Evolutionary conservation across 352 stramenopile species (phyloP).

Genomic region (Phytophthora capsici): DNA sequence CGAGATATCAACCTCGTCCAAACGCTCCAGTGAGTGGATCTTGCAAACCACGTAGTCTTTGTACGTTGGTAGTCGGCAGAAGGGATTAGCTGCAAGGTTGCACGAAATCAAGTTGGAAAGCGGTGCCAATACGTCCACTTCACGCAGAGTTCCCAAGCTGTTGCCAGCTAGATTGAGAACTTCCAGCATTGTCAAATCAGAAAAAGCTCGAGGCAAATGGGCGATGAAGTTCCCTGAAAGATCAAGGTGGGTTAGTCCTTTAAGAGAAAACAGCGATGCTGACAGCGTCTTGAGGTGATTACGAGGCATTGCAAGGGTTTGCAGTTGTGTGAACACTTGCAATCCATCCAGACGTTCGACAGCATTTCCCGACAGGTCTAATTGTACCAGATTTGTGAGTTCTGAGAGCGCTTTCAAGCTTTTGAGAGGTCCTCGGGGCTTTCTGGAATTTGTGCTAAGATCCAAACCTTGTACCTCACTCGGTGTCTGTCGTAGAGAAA

Average conservation of each 20-base stretch:
- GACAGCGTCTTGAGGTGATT: constrained; percentile 80
- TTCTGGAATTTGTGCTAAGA: constrained; percentile 56
- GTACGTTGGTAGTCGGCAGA: constrained; percentile 80
- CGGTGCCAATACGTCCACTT: constrained; percentile 65
- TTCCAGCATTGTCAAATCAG: constrained; percentile 56
- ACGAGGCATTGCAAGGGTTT: constrained; percentile 55
- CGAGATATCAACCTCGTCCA: constrained; percentile 65
- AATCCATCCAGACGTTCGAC: constrained; percentile 63
- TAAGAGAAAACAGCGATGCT: constrained; percentile 50
- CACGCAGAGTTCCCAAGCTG: constrained; percentile 70
- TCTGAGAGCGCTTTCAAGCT: constrained; percentile 52
- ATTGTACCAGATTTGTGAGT: constrained; percentile 54
- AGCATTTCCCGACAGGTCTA: constrained; percentile 75
- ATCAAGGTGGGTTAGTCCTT: constrained; percentile 56
- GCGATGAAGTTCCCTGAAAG: constrained; percentile 84
- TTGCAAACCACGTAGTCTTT: constrained; percentile 79
- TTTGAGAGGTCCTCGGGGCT: constrained; percentile 65
- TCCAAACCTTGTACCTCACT: constrained; percentile 45
- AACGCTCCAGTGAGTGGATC: constrained; percentile 57
- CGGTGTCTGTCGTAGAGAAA: constrained; percentile 28
- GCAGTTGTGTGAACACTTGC: constrained; percentile 54
- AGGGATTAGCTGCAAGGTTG: constrained; percentile 71
- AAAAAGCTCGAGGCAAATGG: constrained; percentile 70
- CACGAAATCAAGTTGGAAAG: constrained; percentile 72
- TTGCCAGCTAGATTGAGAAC: constrained; percentile 76